Evolutionary conservation across 441 rosid genomes (phyloP).

Genomic region (Daphne laureola): DNA sequence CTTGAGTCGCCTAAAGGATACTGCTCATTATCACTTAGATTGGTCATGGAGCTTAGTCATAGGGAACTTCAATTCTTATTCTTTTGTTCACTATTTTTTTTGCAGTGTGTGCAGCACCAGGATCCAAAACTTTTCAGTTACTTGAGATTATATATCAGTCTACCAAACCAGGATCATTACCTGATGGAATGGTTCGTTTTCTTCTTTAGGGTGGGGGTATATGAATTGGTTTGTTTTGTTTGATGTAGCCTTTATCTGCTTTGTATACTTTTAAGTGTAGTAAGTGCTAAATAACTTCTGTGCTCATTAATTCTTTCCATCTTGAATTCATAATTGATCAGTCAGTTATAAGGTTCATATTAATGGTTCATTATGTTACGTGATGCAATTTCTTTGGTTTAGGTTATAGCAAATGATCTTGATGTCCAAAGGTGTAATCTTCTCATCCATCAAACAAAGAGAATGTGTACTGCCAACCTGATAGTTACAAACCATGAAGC

Average conservation of each 20-base stretch:
- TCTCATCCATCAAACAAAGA: conserved; percentile 95
- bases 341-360: background rate
- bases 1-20: no score
- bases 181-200: conserved; percentile 60
- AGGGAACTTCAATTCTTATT: background rate
- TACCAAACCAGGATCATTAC: conserved; percentile 54
- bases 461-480: conserved; percentile 95
- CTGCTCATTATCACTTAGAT: no score
- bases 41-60: no score
- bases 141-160: conserved; percentile 83
- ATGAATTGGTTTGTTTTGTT: background rate
- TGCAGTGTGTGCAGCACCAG: conserved; percentile 98
- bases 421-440: conserved; percentile 94
- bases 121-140: conserved; percentile 94
- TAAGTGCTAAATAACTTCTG: conserved; percentile 5
- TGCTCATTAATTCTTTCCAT: conserved; percentile 4
- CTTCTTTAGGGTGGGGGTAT: background rate
- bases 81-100: background rate
- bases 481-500: conserved; percentile 95
- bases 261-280: conserved; percentile 6
- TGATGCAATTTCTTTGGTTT: conserved; percentile 9
- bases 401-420: conserved; percentile 94
- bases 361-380: no score
- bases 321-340: conserved; percentile 12
- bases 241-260: background rate